These are phyloP conservation scores for Onygenales sp. DNA, from an alignment of 2,329 filamentous ascomycete species.

Conservation along the genomic window DNA sequence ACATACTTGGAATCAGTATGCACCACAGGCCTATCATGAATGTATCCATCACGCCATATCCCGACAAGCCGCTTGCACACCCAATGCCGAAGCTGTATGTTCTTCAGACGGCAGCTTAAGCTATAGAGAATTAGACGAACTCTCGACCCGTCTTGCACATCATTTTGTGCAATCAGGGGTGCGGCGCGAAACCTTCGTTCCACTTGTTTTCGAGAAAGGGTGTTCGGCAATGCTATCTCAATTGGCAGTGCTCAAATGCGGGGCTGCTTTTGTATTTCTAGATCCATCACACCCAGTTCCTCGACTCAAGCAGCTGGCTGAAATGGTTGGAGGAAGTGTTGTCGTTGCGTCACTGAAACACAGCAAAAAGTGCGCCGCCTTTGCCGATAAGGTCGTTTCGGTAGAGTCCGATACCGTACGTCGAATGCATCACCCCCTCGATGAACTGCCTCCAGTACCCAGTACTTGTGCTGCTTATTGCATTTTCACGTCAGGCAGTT, in stretches of 20 bases:
- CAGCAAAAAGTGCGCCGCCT: constrained; percentile 18
- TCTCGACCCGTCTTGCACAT: background rate
- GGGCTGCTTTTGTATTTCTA: constrained; percentile 25
- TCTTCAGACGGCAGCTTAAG: background rate
- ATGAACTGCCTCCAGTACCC: constrained; percentile 4
- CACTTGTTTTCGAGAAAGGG: constrained; percentile 1
- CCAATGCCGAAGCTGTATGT: background rate
- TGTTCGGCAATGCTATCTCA: constrained; percentile 21
- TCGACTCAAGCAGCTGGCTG: constrained; percentile 24
- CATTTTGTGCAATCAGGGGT: constrained; percentile 1
- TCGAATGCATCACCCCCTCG: constrained; percentile 12
- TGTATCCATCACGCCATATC: background rate
- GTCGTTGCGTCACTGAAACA: constrained; percentile 26
- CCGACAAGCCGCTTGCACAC: background rate
- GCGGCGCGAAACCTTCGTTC: constrained; percentile 1
- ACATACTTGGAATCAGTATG: background rate
- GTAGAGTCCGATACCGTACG: constrained; percentile 24
- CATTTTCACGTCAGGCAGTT: constrained; percentile 30
- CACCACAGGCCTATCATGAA: background rate
- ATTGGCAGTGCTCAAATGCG: constrained; percentile 24
- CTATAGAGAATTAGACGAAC: background rate
- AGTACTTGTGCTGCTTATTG: constrained; percentile 24
- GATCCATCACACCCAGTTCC: constrained; percentile 26
- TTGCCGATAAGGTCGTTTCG: constrained; percentile 22
- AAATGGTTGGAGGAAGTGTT: constrained; percentile 22